Percentiles rank a stretch among this genome's conserved stretches.
phyloP scores from a whole-genome alignment of 164 flowering plant species.

The Magnolia sinica region DNA sequence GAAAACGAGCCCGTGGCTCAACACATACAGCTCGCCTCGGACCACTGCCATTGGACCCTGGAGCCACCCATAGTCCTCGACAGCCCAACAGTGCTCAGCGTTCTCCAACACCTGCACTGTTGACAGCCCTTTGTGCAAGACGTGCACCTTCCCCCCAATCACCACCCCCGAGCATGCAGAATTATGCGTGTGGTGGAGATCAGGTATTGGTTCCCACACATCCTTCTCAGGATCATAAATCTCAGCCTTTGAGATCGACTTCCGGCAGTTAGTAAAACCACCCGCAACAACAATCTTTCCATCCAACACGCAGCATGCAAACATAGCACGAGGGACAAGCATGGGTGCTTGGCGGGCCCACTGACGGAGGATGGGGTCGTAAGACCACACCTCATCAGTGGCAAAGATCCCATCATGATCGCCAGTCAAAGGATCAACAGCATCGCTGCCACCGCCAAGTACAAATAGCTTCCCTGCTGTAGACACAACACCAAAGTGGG shows the following conservation, averaged over 20 bases:
- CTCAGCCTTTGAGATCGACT: slow-evolving; percentile 82
- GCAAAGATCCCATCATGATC: slow-evolving; percentile 93
- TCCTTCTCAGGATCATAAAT: slow-evolving; percentile 82
- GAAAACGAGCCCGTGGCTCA: slow-evolving; percentile 68
- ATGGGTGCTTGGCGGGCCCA: slow-evolving; percentile 73
- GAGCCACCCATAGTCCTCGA: slow-evolving; percentile 74
- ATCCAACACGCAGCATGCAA: slow-evolving; percentile 81
- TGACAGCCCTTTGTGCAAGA: slow-evolving; percentile 81
- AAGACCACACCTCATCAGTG: slow-evolving; percentile 90
- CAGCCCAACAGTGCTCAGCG: slow-evolving; percentile 48
- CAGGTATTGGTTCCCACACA: slow-evolving; percentile 72
- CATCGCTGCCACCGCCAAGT: slow-evolving; percentile 94
- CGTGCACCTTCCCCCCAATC: slow-evolving; percentile 74
- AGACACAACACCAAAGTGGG: slow-evolving; percentile 78
- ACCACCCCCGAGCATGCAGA: slow-evolving; percentile 78
- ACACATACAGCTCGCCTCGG: slow-evolving; percentile 58
- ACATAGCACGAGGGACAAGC: slow-evolving; percentile 91
- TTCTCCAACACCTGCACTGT: slow-evolving; percentile 71
- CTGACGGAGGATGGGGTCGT: slow-evolving; percentile 55
- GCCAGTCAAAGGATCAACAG: slow-evolving; percentile 86
- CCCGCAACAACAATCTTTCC: slow-evolving; percentile 92
- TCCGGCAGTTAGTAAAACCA: slow-evolving; percentile 78
- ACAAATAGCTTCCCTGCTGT: slow-evolving; percentile 76
- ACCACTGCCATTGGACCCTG: slow-evolving; percentile 90
- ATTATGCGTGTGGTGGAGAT: slow-evolving; percentile 71